phyloP scores from a whole-genome alignment of 2,329 filamentous ascomycete genomes.

The Raffaelea arxii region DNA sequence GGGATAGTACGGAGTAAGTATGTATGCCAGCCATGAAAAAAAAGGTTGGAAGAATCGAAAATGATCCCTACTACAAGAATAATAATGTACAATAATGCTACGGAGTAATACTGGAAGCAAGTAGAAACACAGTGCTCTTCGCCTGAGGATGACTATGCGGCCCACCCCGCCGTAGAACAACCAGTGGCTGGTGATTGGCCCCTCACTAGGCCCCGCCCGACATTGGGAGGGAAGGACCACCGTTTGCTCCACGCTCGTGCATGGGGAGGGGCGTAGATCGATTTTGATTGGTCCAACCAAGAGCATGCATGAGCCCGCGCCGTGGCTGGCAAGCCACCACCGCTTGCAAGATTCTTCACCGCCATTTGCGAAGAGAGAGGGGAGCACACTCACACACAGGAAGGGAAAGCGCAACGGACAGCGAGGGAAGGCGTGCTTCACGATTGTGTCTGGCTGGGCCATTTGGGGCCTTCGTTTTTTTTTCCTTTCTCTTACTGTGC shows the following conservation, averaged over 20 bases:
- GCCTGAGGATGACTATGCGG: too few relatives aligned
- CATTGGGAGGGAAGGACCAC: neutral
- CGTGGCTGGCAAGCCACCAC: conserved; percentile 14
- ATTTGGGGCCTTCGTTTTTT: neutral
- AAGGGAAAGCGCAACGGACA: neutral
- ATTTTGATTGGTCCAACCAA: conserved; percentile 8
- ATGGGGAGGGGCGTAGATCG: neutral
- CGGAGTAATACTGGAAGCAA: too few relatives aligned
- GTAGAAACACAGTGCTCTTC: too few relatives aligned
- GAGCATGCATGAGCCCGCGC: conserved; percentile 12
- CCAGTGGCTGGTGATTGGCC: conserved; percentile 9
- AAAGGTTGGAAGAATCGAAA: too few relatives aligned
- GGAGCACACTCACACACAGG: neutral
- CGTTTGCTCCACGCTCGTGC: conserved; percentile 12
- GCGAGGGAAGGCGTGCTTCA: neutral
- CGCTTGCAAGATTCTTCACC: conserved; percentile 9
- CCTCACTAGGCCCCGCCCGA: conserved; percentile 8
- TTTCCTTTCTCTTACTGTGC: neutral
- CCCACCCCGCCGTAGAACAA: neutral
- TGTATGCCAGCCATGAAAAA: too few relatives aligned
- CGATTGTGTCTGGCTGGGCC: neutral
- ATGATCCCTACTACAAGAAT: too few relatives aligned
- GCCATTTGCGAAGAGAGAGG: conserved; percentile 8
- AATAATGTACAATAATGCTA: too few relatives aligned
- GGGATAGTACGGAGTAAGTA: too few relatives aligned